Percentiles rank a stretch among this genome's conserved stretches.
phyloP scores from a whole-genome alignment of 805 yeast genomes.

The Schwanniomyces polymorphus region DNA sequence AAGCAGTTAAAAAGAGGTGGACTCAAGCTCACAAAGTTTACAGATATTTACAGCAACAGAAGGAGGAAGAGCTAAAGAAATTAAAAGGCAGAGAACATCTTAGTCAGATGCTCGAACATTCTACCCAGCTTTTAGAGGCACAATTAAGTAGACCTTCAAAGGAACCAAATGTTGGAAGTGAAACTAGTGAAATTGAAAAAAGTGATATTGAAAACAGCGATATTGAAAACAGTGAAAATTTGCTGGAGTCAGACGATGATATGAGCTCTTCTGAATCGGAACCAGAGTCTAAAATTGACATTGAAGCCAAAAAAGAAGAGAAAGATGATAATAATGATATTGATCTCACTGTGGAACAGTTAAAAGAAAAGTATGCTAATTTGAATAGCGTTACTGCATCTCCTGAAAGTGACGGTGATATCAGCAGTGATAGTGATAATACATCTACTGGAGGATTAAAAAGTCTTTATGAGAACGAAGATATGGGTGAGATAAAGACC shows the following conservation, averaged over 20 bases:
- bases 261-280: constrained; percentile 9
- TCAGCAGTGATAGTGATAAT: constrained; percentile 3
- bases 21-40: constrained; percentile 80
- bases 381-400: constrained; percentile 5
- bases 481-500: constrained; percentile 11
- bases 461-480: constrained; percentile 1
- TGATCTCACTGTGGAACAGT: constrained; percentile 54
- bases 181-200: not conserved
- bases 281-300: constrained; percentile 18
- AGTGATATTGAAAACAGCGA: constrained; percentile 10
- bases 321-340: constrained; percentile 41
- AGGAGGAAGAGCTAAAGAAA: constrained; percentile 76
- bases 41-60: constrained; percentile 69
- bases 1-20: constrained; percentile 91
- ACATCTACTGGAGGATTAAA: not conserved
- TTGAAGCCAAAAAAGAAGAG: constrained; percentile 11
- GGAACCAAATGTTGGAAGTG: constrained; percentile 12
- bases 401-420: constrained; percentile 4
- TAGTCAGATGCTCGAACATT: constrained; percentile 84
- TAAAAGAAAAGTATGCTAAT: constrained; percentile 54
- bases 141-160: constrained; percentile 53
- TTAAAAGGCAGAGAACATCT: constrained; percentile 84
- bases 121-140: constrained; percentile 86
- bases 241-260: constrained; percentile 18
- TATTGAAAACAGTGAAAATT: constrained; percentile 10